phyloP scores from a whole-genome alignment of 202 grass and related monocot species.

The Zizania palustris region DNA sequence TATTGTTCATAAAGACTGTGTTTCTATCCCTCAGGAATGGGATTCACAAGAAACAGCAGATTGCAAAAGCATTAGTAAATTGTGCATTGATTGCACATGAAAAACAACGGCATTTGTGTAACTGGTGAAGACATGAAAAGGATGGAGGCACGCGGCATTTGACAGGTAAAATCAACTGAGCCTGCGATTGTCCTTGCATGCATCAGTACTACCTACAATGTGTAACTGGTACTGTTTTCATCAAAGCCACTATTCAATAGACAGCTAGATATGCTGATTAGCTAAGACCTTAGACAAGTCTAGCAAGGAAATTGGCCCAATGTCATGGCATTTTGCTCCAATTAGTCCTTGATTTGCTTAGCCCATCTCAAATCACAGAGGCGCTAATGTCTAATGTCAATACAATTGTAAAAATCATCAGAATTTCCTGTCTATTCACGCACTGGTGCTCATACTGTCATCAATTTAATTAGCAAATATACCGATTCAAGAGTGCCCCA shows the following conservation, averaged over 20 bases:
- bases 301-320: slow-evolving; percentile 14
- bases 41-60: neutral
- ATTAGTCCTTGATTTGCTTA: slow-evolving; percentile 7
- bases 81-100: neutral
- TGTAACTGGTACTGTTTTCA: neutral
- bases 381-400: neutral
- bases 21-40: neutral
- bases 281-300: neutral
- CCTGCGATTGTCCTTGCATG: neutral
- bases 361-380: slow-evolving; percentile 2
- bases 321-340: slow-evolving; percentile 29
- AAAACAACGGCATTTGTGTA: slow-evolving; percentile 15
- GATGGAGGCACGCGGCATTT: neutral
- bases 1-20: neutral
- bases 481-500: neutral
- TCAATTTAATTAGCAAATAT: slow-evolving; percentile 24
- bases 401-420: neutral
- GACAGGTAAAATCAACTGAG: neutral
- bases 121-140: neutral
- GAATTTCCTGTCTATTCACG: slow-evolving; percentile 34
- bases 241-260: neutral
- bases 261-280: slow-evolving; percentile 14
- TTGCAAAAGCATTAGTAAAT: slow-evolving; percentile 1
- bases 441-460: neutral
- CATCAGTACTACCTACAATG: neutral